Percentiles rank a stretch among this genome's conserved stretches.
These are phyloP conservation scores for Phycomyces blakesleeanus DNA, from an alignment of 192 early-diverging fungal genomes.

Conservation along the genomic window DNA sequence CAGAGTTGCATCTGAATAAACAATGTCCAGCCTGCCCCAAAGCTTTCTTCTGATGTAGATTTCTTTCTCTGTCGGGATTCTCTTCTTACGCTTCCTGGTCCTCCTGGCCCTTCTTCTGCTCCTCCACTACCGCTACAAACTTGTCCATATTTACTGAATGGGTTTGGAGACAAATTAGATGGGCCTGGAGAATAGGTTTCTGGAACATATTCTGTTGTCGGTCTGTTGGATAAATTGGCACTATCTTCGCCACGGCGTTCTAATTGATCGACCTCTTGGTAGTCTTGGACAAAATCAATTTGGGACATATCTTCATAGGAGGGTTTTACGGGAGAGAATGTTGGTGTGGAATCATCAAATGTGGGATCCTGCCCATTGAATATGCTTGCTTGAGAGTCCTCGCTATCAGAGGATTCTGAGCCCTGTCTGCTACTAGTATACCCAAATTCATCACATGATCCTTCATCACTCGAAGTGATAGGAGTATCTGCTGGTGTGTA, in stretches of 20 bases:
- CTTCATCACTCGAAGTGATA: constrained; percentile 17
- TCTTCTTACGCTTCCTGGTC: no score
- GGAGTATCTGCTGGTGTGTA: constrained; percentile 28
- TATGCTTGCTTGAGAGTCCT: constrained; percentile 1
- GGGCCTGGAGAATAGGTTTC: not conserved
- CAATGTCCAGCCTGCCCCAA: constrained; percentile 28
- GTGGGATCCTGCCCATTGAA: constrained; percentile 17
- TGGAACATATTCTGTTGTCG: no score
- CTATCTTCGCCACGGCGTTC: no score
- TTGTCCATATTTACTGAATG: no score
- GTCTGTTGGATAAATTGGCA: no score
- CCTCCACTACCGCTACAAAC: no score
- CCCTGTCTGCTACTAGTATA: constrained; percentile 28
- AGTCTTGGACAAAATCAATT: not conserved
- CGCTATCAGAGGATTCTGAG: constrained; percentile 18
- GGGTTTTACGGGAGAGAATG: not conserved
- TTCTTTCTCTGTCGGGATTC: not conserved
- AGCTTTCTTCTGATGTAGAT: not conserved
- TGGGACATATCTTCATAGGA: constrained; percentile 24
- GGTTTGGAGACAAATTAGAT: not conserved
- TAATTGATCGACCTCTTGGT: not conserved
- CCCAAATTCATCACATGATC: constrained; percentile 18
- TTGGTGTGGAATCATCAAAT: constrained; percentile 9
- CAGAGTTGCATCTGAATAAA: constrained; percentile 95
- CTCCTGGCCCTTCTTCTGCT: no score